A percentile compares a stretch with the other conserved stretches of the same genome.
Conservation (phyloP, 345 rosid species). For the Geranium brycei region DNA sequence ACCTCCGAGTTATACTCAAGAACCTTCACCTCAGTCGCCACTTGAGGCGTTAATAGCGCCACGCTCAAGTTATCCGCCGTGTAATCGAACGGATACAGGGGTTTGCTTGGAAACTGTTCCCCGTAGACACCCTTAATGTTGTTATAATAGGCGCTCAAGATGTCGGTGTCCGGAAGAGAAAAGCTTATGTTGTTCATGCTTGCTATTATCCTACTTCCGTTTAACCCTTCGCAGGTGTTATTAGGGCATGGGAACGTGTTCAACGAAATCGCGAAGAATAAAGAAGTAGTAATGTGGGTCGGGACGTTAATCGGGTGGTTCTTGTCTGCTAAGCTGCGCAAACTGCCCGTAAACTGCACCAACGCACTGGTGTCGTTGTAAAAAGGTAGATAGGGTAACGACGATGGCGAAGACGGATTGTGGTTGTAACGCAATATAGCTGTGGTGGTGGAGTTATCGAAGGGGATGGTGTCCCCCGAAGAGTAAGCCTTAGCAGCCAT, state of each 20-base stretch:
- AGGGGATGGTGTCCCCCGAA: slow-evolving; percentile 11
- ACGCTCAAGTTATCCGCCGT: slow-evolving; percentile 12
- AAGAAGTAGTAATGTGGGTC: slow-evolving; percentile 1
- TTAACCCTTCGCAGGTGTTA: neutral
- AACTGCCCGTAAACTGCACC: neutral
- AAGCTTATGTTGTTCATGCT: slow-evolving; percentile 42
- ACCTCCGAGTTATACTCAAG: slow-evolving; percentile 22
- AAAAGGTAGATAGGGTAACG: slow-evolving; percentile 18
- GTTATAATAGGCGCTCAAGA: slow-evolving; percentile 35
- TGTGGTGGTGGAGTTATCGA: slow-evolving; percentile 17
- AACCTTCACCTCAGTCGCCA: slow-evolving; percentile 18
- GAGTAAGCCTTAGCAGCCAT: slow-evolving; percentile 18
- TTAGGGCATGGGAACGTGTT: slow-evolving; percentile 14
- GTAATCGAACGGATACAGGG: slow-evolving; percentile 17
- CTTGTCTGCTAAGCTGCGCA: slow-evolving; percentile 15
- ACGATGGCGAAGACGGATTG: slow-evolving; percentile 13
- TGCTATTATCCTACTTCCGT: slow-evolving; percentile 13
- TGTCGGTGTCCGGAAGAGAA: slow-evolving; percentile 9
- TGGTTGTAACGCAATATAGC: slow-evolving; percentile 26
- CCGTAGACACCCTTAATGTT: neutral
- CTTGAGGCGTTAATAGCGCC: neutral
- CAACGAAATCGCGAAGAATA: slow-evolving; percentile 16
- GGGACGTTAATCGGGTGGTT: slow-evolving; percentile 23
- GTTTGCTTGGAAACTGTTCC: slow-evolving; percentile 12
- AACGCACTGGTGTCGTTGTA: slow-evolving; percentile 12